Conservation (phyloP, 129 eudicot genomes). For the Flaveria brownii region DNA sequence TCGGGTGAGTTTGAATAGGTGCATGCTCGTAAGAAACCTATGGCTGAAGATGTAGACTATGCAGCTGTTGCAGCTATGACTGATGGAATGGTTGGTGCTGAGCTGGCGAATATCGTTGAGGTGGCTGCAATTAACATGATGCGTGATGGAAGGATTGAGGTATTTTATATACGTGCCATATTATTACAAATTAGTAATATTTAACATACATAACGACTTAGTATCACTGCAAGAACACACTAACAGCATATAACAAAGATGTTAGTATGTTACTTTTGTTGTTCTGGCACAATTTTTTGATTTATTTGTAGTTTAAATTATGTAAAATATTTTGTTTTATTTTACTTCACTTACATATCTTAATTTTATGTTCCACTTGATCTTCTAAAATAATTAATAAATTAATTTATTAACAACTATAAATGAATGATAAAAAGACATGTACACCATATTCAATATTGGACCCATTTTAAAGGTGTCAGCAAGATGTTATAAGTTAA, state of each 20-base stretch:
- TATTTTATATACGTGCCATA: constrained; percentile 26
- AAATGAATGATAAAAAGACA: background rate
- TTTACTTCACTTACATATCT: background rate
- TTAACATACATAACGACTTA: background rate
- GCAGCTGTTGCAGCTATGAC: constrained; percentile 85
- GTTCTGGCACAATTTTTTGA: background rate
- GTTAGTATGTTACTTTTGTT: background rate
- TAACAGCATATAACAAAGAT: background rate
- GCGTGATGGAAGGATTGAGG: constrained; percentile 97
- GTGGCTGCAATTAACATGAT: constrained; percentile 84
- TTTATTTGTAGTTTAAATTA: background rate
- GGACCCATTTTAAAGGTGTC: background rate
- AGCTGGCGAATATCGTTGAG: constrained; percentile 89
- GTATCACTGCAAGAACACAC: background rate
- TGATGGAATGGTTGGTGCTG: constrained; percentile 97
- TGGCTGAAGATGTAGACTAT: constrained; percentile 94
- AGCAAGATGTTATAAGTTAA: background rate
- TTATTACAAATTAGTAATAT: background rate
- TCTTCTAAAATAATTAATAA: background rate
- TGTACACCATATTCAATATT: background rate
- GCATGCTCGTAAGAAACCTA: constrained; percentile 94
- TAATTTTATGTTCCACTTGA: background rate
- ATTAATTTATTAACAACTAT: background rate
- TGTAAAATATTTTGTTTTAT: background rate
- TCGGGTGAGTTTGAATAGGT: constrained; percentile 46